A percentile compares a stretch with the other conserved stretches of the same genome.
These are phyloP conservation scores for Linum trigynum DNA, from an alignment of 345 rosid genomes.

Conservation along the genomic window DNA sequence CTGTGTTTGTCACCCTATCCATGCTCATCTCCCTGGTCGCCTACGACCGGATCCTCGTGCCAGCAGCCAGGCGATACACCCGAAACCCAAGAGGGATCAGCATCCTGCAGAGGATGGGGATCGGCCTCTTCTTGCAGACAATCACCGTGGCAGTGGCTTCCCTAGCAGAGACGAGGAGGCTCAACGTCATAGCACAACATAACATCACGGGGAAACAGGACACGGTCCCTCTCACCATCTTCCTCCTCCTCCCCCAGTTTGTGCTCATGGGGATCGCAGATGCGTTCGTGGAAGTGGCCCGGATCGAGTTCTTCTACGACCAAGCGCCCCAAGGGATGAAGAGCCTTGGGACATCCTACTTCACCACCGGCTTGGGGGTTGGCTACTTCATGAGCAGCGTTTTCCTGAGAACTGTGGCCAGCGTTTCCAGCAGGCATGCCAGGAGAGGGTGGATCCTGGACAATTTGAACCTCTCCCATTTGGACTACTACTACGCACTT, in stretches of 20 bases:
- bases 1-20: background rate
- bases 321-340: conserved; percentile 9
- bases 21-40: background rate
- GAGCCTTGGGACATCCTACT: conserved; percentile 5
- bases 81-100: background rate
- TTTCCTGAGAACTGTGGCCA: background rate
- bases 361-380: conserved; percentile 2
- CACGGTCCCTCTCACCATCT: background rate
- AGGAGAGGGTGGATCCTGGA: conserved; percentile 4
- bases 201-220: background rate
- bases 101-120: conserved; percentile 7
- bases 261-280: conserved; percentile 2
- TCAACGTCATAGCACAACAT: background rate
- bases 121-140: background rate
- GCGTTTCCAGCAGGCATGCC: background rate
- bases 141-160: background rate
- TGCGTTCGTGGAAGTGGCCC: background rate
- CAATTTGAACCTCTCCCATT: background rate
- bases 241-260: background rate
- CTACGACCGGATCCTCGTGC: background rate
- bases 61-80: background rate
- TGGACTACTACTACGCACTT: conserved; percentile 1
- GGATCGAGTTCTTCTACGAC: conserved; percentile 4
- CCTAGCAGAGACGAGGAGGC: background rate
- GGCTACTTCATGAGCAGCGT: conserved; percentile 2